Evolutionary conservation across 768 basidiomycete species (phyloP).

Genomic region (Tylopilus cervinicoccineus): DNA sequence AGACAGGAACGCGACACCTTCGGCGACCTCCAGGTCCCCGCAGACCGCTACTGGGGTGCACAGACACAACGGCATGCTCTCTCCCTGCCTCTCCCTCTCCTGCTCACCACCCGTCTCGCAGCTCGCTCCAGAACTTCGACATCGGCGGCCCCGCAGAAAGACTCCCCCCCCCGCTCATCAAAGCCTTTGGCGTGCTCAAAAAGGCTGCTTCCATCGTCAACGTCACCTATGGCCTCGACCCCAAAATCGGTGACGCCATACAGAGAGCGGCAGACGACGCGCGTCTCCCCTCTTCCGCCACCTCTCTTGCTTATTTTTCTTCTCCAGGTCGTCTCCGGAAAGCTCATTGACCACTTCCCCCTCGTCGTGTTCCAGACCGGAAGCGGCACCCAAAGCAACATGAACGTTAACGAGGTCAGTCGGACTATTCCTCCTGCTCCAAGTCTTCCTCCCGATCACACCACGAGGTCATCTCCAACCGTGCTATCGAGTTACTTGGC

Average conservation of each 20-base stretch:
- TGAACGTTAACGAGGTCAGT: constrained; percentile 94
- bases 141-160: constrained; percentile 95
- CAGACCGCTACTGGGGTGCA: constrained; percentile 93
- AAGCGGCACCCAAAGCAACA: constrained; percentile 98
- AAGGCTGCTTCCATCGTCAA: constrained; percentile 95
- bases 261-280: constrained; percentile 93
- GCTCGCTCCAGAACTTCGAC: constrained; percentile 96
- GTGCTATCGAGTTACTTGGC: constrained; percentile 95
- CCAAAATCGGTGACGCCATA: constrained; percentile 83
- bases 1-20: constrained; percentile 93
- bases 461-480: constrained; percentile 88
- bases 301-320: constrained; percentile 2
- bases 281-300: constrained; percentile 19
- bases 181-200: constrained; percentile 96
- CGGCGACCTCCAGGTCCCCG: constrained; percentile 87
- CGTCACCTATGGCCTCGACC: constrained; percentile 83
- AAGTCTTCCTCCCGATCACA: not conserved
- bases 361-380: constrained; percentile 99
- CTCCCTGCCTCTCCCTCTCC: not conserved
- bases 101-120: constrained; percentile 30
- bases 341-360: constrained; percentile 93
- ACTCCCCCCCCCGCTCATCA: constrained; percentile 92
- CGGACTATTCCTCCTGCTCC: not conserved
- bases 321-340: constrained; percentile 90
- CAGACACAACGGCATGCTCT: constrained; percentile 83